Conservation (phyloP, 768 basidiomycete species). For the Termitomyces sp. region DNA sequence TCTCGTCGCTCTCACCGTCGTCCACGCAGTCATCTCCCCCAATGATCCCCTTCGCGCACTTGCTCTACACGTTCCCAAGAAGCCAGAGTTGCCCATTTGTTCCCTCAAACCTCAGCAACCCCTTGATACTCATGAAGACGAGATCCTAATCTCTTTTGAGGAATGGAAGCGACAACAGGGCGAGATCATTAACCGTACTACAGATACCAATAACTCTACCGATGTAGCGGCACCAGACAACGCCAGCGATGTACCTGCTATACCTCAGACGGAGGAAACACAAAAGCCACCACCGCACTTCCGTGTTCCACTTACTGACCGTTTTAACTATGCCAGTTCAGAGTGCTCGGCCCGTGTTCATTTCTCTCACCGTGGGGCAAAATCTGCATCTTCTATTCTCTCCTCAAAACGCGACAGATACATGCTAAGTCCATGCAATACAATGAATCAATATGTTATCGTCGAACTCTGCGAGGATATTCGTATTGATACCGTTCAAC, state of each 20-base stretch:
- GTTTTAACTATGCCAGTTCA: constrained; percentile 91
- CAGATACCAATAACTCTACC: constrained; percentile 21
- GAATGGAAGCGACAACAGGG: constrained; percentile 80
- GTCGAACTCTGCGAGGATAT: constrained; percentile 98
- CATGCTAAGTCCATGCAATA: constrained; percentile 91
- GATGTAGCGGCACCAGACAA: constrained; percentile 8
- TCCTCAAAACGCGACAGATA: constrained; percentile 90
- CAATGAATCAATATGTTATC: constrained; percentile 71
- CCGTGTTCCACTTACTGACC: constrained; percentile 73
- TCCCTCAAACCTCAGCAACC: constrained; percentile 57
- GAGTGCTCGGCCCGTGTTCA: constrained; percentile 96
- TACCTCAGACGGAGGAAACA: constrained; percentile 23
- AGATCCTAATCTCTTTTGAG: constrained; percentile 75
- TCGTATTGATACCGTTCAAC: constrained; percentile 90
- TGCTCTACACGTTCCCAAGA: constrained; percentile 41
- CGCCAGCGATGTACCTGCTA: constrained; percentile 17
- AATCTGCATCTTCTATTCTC: constrained; percentile 80
- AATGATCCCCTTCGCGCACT: constrained; percentile 66
- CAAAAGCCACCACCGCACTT: constrained; percentile 51
- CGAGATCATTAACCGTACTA: constrained; percentile 21
- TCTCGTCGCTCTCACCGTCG: constrained; percentile 8
- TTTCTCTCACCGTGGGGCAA: constrained; percentile 73
- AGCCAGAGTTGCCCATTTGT: constrained; percentile 60
- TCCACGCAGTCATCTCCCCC: constrained; percentile 22
- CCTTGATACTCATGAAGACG: constrained; percentile 51